These are phyloP conservation scores for Pseudogymnoascus sp. DNA, from an alignment of 2,329 filamentous ascomycete genomes.

Conservation along the genomic window DNA sequence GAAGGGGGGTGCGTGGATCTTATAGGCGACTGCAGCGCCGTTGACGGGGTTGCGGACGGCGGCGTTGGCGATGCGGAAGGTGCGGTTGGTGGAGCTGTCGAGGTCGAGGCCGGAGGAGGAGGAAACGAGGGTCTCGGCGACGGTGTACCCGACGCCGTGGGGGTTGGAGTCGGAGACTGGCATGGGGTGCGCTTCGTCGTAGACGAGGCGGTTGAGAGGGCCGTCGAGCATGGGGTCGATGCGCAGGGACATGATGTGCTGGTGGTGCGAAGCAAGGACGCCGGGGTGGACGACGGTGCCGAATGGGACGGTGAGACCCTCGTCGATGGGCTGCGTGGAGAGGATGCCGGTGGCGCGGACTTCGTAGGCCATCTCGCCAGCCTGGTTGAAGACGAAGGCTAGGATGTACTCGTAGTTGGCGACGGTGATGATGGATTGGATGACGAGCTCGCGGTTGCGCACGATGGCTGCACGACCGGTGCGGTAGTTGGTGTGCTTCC, in stretches of 20 bases:
- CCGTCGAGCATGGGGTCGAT: constrained; percentile 56
- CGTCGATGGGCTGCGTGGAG: constrained; percentile 59
- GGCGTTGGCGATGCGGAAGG: constrained; percentile 52
- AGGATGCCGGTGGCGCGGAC: constrained; percentile 62
- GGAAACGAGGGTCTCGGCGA: constrained; percentile 38
- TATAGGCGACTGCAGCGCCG: constrained; percentile 46
- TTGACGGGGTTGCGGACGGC: constrained; percentile 44
- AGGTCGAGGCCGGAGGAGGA: constrained; percentile 41
- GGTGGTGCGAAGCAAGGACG: constrained; percentile 62
- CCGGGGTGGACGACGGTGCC: constrained; percentile 63
- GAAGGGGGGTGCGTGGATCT: constrained; percentile 46
- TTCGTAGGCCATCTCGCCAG: constrained; percentile 58
- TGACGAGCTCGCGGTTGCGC: constrained; percentile 55
- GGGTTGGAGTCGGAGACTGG: constrained; percentile 47
- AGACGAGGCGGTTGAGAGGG: constrained; percentile 44
- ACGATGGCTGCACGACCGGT: constrained; percentile 55
- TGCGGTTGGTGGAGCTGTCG: constrained; percentile 39
- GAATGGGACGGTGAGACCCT: constrained; percentile 54
- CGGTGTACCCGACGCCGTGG: constrained; percentile 42
- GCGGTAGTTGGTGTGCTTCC: constrained; percentile 64
- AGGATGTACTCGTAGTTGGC: constrained; percentile 69
- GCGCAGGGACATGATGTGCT: constrained; percentile 66
- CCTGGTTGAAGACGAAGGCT: constrained; percentile 64
- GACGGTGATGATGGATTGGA: constrained; percentile 64
- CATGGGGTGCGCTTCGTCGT: constrained; percentile 53